Conservation (phyloP, 768 basidiomycete genomes). For the Rhodosporidiobolus odoratus region DNA sequence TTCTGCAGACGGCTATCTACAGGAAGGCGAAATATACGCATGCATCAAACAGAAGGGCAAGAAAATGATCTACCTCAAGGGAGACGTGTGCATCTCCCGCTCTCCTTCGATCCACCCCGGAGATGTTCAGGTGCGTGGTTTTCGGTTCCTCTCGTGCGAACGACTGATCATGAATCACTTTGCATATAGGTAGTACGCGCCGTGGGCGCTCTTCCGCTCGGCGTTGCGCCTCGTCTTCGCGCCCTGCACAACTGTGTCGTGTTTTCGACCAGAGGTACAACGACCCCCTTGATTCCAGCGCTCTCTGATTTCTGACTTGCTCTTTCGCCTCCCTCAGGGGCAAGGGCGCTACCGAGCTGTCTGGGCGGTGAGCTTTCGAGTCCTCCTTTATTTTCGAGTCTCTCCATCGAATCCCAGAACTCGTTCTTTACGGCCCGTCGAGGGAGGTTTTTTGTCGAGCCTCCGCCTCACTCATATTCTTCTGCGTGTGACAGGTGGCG, state of each 20-base stretch:
- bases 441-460: too few relatives aligned
- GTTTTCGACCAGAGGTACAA: constrained; percentile 13
- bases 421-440: too few relatives aligned
- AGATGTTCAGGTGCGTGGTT: constrained; percentile 54
- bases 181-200: constrained; percentile 49
- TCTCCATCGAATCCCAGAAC: too few relatives aligned
- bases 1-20: constrained; percentile 47
- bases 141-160: constrained; percentile 57
- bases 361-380: too few relatives aligned
- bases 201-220: constrained; percentile 1
- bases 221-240: background rate
- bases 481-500: constrained; percentile 15
- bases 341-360: constrained; percentile 14
- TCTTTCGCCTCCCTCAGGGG: background rate
- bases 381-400: too few relatives aligned
- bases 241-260: constrained; percentile 26
- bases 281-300: too few relatives aligned
- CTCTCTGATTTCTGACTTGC: too few relatives aligned
- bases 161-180: background rate
- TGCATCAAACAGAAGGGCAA: constrained; percentile 50
- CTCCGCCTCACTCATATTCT: background rate
- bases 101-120: constrained; percentile 73
- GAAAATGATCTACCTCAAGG: constrained; percentile 58
- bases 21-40: constrained; percentile 54
- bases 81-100: constrained; percentile 60